A percentile compares a stretch with the other conserved stretches of the same genome.
These are phyloP conservation scores for Lodderomyces parapsilosis DNA, from an alignment of 1,139 yeast species.

Conservation along the genomic window DNA sequence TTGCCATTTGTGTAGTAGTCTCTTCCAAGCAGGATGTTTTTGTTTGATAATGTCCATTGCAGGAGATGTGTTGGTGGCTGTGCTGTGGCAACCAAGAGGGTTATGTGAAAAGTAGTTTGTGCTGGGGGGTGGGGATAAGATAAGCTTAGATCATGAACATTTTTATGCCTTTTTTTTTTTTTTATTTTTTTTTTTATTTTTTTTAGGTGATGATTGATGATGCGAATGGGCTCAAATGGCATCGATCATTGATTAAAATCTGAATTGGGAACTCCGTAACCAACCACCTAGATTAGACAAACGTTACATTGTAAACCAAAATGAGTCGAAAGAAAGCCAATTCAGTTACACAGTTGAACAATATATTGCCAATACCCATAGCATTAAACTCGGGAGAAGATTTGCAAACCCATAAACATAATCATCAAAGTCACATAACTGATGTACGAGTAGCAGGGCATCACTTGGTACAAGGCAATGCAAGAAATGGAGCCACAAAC, in stretches of 20 bases:
- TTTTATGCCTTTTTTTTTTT: background rate
- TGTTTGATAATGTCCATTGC: constrained; percentile 37
- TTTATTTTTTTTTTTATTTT: background rate
- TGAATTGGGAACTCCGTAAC: too few species aligned
- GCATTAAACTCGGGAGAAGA: constrained; percentile 24
- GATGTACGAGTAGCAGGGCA: constrained; percentile 41
- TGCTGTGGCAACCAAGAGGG: too few species aligned
- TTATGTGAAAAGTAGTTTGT: too few species aligned
- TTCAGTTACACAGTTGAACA: constrained; percentile 29
- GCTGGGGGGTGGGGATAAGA: too few species aligned
- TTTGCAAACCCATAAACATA: constrained; percentile 15
- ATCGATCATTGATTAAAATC: too few species aligned
- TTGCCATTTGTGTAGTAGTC: constrained; percentile 56
- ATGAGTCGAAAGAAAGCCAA: constrained; percentile 12
- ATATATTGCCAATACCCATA: constrained; percentile 40
- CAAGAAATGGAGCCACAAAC: background rate
- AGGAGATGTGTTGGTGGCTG: too few species aligned
- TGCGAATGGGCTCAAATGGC: too few species aligned
- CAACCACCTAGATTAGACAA: too few species aligned
- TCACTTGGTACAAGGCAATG: constrained; percentile 32
- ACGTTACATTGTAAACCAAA: background rate
- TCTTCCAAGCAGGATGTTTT: constrained; percentile 42
- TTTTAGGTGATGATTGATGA: background rate
- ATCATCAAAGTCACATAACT: constrained; percentile 28
- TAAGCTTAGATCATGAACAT: too few species aligned